Conservation (phyloP, 2,329 filamentous ascomycete species). For the Colletotrichum scovillei region DNA sequence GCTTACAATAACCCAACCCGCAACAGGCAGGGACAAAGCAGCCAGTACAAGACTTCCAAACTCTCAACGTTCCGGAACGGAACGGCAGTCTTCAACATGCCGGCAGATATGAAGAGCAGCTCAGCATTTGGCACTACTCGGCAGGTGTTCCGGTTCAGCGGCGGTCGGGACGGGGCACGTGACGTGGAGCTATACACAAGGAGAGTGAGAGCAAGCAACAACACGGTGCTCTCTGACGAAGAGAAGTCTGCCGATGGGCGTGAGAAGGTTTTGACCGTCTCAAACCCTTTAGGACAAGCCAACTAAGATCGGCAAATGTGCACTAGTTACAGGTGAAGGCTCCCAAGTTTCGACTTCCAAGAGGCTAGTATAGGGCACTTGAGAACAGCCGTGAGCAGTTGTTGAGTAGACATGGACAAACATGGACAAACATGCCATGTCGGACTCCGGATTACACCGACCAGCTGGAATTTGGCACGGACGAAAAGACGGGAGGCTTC, state of each 20-base stretch:
- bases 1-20: slow-evolving; percentile 56
- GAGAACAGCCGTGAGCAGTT: background rate
- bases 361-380: background rate
- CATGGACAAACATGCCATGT: slow-evolving; percentile 20
- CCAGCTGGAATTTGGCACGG: slow-evolving; percentile 4
- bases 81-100: slow-evolving; percentile 64
- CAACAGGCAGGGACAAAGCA: slow-evolving; percentile 14
- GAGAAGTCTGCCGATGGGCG: slow-evolving; percentile 49
- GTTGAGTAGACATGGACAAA: background rate
- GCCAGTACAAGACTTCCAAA: slow-evolving; percentile 39
- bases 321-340: slow-evolving; percentile 6
- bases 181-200: slow-evolving; percentile 65
- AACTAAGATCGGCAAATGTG: slow-evolving; percentile 16
- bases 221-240: slow-evolving; percentile 60
- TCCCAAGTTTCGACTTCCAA: slow-evolving; percentile 10
- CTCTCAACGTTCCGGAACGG: slow-evolving; percentile 67
- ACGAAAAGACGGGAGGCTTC: background rate
- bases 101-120: slow-evolving; percentile 56
- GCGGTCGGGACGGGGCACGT: slow-evolving; percentile 45
- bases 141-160: slow-evolving; percentile 68
- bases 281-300: background rate
- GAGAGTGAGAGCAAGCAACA: slow-evolving; percentile 66
- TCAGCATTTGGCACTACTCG: slow-evolving; percentile 66
- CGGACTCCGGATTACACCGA: slow-evolving; percentile 31
- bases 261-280: slow-evolving; percentile 7